Evolutionary conservation across 2,329 filamentous ascomycete genomes (phyloP), one percentile per base, ranked within the genome.

Genomic region (Phialophora macrospora): DNA sequence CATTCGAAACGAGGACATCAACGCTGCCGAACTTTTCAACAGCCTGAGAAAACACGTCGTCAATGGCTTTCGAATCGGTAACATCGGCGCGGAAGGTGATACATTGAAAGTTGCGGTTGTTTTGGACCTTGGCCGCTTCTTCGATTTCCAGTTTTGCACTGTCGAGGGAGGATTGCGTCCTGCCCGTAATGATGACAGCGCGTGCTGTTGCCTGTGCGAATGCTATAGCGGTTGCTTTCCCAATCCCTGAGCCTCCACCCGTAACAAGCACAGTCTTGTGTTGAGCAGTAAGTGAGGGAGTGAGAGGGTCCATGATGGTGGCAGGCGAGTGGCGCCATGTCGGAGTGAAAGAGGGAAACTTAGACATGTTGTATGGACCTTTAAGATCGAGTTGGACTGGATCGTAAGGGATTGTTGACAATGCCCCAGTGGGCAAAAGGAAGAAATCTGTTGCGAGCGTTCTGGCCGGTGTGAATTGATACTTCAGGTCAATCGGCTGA

Each of bases 201-300:
- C 44, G 26, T 46, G 55, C 62, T 26, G 14, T 32, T 26, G 56
- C 56, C 24, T 48, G 7, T 3, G 56, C 62, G 34, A 64, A 64
- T 11, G 62, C 62, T 22, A 60, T 34, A 11, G 62, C 62, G 12
- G 56, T 60, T 38, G 62, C 56, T 48, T 60, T 60, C 8, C 62
- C 62, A 55, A 64, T 64, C 17, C 60, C 60, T 12, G 51, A 30
- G 2, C 32, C 60, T 1, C 22, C 60, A 7, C 60, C 60, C 3
- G 60, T 55, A n/a, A 62, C 34, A 28, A 62, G 38, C n/a, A 62
- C 60, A 34, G n/a, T 20, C 51, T 62, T 55, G 38, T 56, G 34
- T n/a, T 62, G 22, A 44, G 60, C 60, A n/a, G 60, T 55, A 11
- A 62, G 51, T 22, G 51, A 32, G 22, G 51, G 38, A 6, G 8